Conservation (phyloP, 75 land plant genomes). For the Isoetes taiwanensis region DNA sequence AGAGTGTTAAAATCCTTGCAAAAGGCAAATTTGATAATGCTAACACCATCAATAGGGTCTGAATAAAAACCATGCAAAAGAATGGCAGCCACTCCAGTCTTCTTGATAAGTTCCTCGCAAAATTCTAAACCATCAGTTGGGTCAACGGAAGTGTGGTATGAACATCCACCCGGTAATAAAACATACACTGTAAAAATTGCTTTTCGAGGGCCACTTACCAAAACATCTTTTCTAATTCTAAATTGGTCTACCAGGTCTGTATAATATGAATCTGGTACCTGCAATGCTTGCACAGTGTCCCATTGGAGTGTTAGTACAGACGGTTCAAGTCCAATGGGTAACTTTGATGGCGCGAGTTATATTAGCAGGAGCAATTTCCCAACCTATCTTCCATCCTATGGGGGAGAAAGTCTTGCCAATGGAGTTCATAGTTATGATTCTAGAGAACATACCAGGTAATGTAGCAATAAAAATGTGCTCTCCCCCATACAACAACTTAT, state of each 20-base stretch:
- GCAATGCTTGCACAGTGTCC: not conserved
- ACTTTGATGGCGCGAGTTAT: not conserved
- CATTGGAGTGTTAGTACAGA: not conserved
- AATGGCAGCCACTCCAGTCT: not conserved
- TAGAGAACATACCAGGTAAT: not conserved
- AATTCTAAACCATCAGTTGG: not conserved
- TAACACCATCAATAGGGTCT: not conserved
- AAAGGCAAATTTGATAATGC: not conserved
- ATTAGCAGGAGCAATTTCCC: not conserved
- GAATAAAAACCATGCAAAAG: not conserved
- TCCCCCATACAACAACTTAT: not conserved
- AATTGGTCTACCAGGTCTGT: not conserved
- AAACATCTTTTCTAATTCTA: not conserved
- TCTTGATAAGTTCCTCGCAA: not conserved
- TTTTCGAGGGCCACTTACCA: not conserved
- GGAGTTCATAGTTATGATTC: slow-evolving; percentile 3
- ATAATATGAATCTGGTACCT: slow-evolving; percentile 1
- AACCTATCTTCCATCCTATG: not conserved
- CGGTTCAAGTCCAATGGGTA: not conserved
- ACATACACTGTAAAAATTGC: not conserved
- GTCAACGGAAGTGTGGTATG: not conserved
- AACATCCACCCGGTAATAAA: not conserved
- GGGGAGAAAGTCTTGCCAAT: slow-evolving; percentile 1
- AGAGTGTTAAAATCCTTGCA: no score
- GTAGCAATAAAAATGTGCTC: not conserved